Evolutionary conservation across 176 grass and related monocot species (phyloP), one percentile per base, ranked within the genome.

Genomic region (Aechmea fasciata): DNA sequence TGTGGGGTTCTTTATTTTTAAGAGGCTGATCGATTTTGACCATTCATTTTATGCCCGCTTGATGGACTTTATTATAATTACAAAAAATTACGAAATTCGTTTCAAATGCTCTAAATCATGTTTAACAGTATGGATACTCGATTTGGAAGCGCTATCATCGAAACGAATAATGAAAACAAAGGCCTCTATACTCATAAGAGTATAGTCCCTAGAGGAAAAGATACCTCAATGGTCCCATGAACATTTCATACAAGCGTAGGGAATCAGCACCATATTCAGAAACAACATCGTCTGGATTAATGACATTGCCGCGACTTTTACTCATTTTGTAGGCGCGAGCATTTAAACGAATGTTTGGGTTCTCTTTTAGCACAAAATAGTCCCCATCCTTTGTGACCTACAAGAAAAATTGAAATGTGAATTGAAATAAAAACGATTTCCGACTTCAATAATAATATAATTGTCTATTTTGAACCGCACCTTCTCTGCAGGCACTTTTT

Each of bases 221-320:
- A 69, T 77, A 96, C 92, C 92, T 96, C 74, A 96, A 84, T 71
- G 92, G 92, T 51, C 92, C 92, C 92, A 96, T 96, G 79, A 96
- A 96, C 92, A 96, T 96, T 88, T 96, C 92, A 51, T 96, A 96
- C 69, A 96, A 81, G 15, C 93, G 85, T 55, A 97, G 93, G 80
- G 89, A 97, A 90, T 97, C 93, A 6, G 93, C 89, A 41, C 89
- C 93, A 85, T 97, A 92, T 73, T 92, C 88, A 69, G 68, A 92
- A 82, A 97, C 86, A n/a, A 97, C 89, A 49, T 97, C 89, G 83
- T 97, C 93, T 41, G 93, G 93, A 67, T 97, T 97, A 57, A 97
- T 83, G 55, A 96, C 92, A 85, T 96, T 96, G 77, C 92, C 92
- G 85, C 92, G 72, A 80, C 92, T 92, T 78, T 96, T 96, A 87